Conservation (phyloP, 2,329 filamentous ascomycete species). For the Fusarium euwallaceae region DNA sequence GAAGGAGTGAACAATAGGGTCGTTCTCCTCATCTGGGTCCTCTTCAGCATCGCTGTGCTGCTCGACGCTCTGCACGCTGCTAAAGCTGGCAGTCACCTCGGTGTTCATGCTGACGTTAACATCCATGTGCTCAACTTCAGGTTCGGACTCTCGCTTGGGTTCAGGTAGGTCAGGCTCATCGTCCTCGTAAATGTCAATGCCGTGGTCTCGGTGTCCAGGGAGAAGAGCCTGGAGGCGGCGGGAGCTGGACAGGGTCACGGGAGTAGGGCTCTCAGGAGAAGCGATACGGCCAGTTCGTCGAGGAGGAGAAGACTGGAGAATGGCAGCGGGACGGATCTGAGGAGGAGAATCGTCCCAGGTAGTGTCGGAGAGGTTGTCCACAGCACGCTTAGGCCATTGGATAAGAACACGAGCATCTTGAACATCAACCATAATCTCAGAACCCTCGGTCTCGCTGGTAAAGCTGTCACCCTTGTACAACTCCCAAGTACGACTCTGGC, state of each 20-base stretch:
- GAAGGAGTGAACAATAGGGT: slow-evolving; percentile 92
- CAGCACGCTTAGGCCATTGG: slow-evolving; percentile 80
- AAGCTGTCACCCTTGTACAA: slow-evolving; percentile 90
- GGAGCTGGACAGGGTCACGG: slow-evolving; percentile 57
- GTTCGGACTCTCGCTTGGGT: slow-evolving; percentile 57
- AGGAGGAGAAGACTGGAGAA: slow-evolving; percentile 73
- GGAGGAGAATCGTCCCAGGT: slow-evolving; percentile 76
- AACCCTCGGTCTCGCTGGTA: slow-evolving; percentile 86
- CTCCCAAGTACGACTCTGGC: slow-evolving; percentile 88
- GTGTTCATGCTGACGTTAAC: slow-evolving; percentile 63
- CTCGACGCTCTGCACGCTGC: slow-evolving; percentile 55
- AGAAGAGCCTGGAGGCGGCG: slow-evolving; percentile 61
- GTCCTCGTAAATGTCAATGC: slow-evolving; percentile 81
- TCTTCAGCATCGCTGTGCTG: slow-evolving; percentile 68
- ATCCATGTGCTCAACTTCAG: slow-evolving; percentile 39
- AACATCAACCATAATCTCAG: slow-evolving; percentile 95
- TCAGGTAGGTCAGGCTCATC: slow-evolving; percentile 68
- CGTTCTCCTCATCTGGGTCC: slow-evolving; percentile 92
- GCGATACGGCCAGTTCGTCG: slow-evolving; percentile 69
- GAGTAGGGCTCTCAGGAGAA: slow-evolving; percentile 80
- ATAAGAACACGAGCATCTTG: slow-evolving; percentile 92
- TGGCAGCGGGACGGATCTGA: slow-evolving; percentile 47
- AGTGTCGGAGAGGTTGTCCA: slow-evolving; percentile 72
- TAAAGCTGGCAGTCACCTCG: slow-evolving; percentile 66
- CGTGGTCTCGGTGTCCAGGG: slow-evolving; percentile 55